Evolutionary conservation across 192 early-diverging fungal species (phyloP).

Genomic region (Coemansia biformis): DNA sequence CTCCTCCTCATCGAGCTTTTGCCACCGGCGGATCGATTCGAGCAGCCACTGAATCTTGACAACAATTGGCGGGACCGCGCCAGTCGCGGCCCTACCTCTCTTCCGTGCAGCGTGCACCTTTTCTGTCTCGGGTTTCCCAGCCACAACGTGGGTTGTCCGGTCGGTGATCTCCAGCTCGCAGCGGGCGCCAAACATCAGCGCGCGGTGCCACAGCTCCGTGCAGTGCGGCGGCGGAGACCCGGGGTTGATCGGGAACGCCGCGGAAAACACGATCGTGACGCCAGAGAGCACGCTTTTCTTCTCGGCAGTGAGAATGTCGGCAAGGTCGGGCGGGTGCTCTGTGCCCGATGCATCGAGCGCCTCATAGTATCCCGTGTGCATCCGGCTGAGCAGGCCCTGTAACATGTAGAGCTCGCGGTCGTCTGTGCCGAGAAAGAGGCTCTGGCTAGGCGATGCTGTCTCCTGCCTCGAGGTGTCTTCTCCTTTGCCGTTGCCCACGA

Average conservation of each 20-base stretch:
- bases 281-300: conserved; percentile 63
- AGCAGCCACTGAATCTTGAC: conserved; percentile 56
- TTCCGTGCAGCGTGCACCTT: conserved; percentile 68
- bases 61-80: conserved; percentile 47
- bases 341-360: conserved; percentile 20
- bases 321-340: conserved; percentile 22
- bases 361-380: conserved; percentile 70
- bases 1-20: conserved; percentile 58
- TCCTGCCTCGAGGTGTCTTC: no score
- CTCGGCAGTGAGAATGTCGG: conserved; percentile 57
- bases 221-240: conserved; percentile 53
- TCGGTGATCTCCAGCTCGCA: conserved; percentile 59
- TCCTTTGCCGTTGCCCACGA: no score
- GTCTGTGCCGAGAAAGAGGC: conserved; percentile 42
- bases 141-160: conserved; percentile 82
- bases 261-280: conserved; percentile 69
- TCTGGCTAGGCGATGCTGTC: neutral
- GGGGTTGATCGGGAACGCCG: conserved; percentile 65
- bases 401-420: conserved; percentile 58
- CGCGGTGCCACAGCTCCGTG: conserved; percentile 78
- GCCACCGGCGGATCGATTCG: conserved; percentile 68
- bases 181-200: conserved; percentile 74
- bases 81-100: conserved; percentile 53
- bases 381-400: conserved; percentile 54
- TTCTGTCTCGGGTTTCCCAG: conserved; percentile 68